These are phyloP conservation scores for Curvularia eragrostidis DNA, from an alignment of 2,329 filamentous ascomycete species.

Conservation along the genomic window DNA sequence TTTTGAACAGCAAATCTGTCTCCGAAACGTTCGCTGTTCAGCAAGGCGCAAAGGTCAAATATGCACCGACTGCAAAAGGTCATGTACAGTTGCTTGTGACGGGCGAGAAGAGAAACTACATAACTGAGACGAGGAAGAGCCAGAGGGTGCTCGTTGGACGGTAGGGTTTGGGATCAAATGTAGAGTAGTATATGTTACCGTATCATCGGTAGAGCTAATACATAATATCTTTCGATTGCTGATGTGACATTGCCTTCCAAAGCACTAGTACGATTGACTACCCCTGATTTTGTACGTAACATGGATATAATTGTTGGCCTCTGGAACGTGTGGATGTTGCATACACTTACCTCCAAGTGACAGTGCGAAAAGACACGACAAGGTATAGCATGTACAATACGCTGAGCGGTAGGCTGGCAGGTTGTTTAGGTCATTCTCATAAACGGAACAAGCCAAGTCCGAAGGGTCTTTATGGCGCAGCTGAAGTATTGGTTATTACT, in stretches of 20 bases:
- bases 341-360: too few relatives aligned
- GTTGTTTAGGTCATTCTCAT: too few relatives aligned
- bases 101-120: constrained; percentile 32
- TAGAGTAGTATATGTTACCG: background rate
- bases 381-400: too few relatives aligned
- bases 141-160: constrained; percentile 13
- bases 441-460: too few relatives aligned
- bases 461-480: too few relatives aligned
- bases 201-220: background rate
- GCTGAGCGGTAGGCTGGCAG: too few relatives aligned
- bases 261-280: too few relatives aligned
- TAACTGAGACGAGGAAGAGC: constrained; percentile 32
- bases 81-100: constrained; percentile 24
- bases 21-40: constrained; percentile 33
- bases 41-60: constrained; percentile 30
- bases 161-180: background rate
- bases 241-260: background rate
- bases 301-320: too few relatives aligned
- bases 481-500: too few relatives aligned
- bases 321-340: too few relatives aligned
- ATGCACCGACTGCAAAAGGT: constrained; percentile 18
- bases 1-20: constrained; percentile 33
- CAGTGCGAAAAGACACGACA: too few relatives aligned
- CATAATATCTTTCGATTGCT: background rate
- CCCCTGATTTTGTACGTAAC: too few relatives aligned